These are phyloP conservation scores for Rasamsonia emersonii DNA, from an alignment of 2,329 filamentous ascomycete species.

Conservation along the genomic window DNA sequence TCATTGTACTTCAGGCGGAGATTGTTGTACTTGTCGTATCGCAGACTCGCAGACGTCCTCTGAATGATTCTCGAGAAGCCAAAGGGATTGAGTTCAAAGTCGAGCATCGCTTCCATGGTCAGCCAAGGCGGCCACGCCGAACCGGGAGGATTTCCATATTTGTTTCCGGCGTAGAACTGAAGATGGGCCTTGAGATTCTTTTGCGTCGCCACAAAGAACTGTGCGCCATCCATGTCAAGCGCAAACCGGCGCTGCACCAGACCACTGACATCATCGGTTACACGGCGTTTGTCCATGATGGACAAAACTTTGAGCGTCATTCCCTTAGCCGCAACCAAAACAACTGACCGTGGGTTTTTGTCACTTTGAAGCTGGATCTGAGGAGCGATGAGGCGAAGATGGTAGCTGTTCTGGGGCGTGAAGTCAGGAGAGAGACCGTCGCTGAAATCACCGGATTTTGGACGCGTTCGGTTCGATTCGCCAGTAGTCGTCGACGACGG, in stretches of 20 bases:
- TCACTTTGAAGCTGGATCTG: slow-evolving; percentile 98
- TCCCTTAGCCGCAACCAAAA: slow-evolving; percentile 90
- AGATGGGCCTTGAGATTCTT: slow-evolving; percentile 83
- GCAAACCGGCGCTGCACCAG: slow-evolving; percentile 91
- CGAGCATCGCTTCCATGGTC: slow-evolving; percentile 96
- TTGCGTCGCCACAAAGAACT: slow-evolving; percentile 95
- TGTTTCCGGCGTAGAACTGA: slow-evolving; percentile 88
- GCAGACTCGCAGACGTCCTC: slow-evolving; percentile 86
- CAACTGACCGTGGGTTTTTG: slow-evolving; percentile 94
- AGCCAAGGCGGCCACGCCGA: slow-evolving; percentile 98
- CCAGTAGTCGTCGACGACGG: slow-evolving; percentile 31
- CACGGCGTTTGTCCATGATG: slow-evolving; percentile 91
- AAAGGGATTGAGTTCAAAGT: slow-evolving; percentile 86
- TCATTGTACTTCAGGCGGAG: slow-evolving; percentile 95
- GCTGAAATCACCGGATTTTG: slow-evolving; percentile 44
- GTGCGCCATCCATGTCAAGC: slow-evolving; percentile 92
- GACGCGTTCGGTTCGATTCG: slow-evolving; percentile 22
- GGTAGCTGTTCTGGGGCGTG: slow-evolving; percentile 84
- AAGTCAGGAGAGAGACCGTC: slow-evolving; percentile 81
- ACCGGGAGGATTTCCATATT: slow-evolving; percentile 75
- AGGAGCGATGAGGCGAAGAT: slow-evolving; percentile 87
- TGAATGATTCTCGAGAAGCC: slow-evolving; percentile 98
- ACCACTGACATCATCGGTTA: slow-evolving; percentile 88
- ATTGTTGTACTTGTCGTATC: slow-evolving; percentile 98
- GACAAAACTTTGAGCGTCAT: slow-evolving; percentile 98